These are phyloP conservation scores for Globisporangium spiculum DNA, from an alignment of 352 stramenopile genomes.

Conservation along the genomic window DNA sequence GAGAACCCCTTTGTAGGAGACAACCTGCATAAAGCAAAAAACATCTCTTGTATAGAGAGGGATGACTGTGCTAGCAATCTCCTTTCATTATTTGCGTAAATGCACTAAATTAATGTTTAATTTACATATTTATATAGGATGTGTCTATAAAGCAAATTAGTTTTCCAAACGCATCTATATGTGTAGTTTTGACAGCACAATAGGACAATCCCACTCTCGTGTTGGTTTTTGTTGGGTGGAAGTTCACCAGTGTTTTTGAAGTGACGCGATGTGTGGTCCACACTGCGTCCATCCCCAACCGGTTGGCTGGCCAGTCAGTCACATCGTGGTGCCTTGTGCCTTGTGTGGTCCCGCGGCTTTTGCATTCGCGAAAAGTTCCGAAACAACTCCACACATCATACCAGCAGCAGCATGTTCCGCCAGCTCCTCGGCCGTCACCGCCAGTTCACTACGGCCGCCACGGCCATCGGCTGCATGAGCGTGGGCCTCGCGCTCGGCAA, in stretches of 20 bases:
- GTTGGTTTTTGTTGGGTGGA: conserved; percentile 5
- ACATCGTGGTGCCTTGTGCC: neutral
- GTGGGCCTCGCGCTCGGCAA: conserved; percentile 43
- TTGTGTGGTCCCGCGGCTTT: neutral
- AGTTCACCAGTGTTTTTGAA: conserved; percentile 12
- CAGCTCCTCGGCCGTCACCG: conserved; percentile 57
- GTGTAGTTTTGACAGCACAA: neutral
- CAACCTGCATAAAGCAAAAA: neutral
- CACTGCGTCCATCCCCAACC: neutral
- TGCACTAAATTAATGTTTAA: neutral
- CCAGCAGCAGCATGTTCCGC: conserved; percentile 52
- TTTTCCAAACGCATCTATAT: neutral
- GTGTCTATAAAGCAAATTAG: neutral
- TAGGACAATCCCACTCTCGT: neutral
- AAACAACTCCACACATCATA: neutral
- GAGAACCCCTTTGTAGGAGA: too few species aligned
- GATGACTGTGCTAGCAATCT: too few species aligned
- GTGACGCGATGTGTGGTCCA: conserved; percentile 6
- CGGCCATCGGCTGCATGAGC: conserved; percentile 48
- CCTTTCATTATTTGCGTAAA: neutral
- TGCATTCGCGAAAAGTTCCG: conserved; percentile 14
- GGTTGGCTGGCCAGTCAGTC: neutral
- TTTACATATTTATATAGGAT: neutral
- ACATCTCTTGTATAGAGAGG: too few species aligned
- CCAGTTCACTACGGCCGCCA: conserved; percentile 39